Conservation (phyloP, 2,329 filamentous ascomycete species). For the Diaporthe citrichinensis region DNA sequence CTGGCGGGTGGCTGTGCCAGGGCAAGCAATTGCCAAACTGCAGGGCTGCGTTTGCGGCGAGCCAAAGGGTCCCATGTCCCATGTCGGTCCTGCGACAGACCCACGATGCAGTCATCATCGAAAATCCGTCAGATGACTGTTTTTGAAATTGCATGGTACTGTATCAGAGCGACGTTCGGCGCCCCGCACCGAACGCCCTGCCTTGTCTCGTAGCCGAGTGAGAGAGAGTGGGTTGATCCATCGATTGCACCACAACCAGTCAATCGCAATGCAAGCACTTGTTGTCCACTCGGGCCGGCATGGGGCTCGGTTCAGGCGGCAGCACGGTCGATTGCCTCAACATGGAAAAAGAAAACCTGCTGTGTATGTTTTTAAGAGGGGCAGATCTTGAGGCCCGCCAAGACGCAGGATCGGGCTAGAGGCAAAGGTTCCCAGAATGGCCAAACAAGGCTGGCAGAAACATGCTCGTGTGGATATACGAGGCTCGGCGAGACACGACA, state of each 20-base stretch:
- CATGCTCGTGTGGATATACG: slow-evolving; percentile 32
- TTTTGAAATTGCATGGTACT: slow-evolving; percentile 32
- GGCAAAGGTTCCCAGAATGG: slow-evolving; percentile 12
- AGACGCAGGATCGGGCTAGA: neutral
- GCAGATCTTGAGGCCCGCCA: slow-evolving; percentile 27
- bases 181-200: slow-evolving; percentile 26
- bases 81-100: slow-evolving; percentile 29
- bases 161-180: slow-evolving; percentile 17
- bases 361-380: neutral
- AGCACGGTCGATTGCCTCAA: neutral
- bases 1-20: slow-evolving; percentile 30
- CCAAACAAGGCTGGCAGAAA: slow-evolving; percentile 31
- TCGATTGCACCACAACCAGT: slow-evolving; percentile 29
- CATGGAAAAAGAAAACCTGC: slow-evolving; percentile 5
- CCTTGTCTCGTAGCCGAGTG: slow-evolving; percentile 33
- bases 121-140: slow-evolving; percentile 34
- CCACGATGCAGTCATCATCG: slow-evolving; percentile 30
- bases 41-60: slow-evolving; percentile 18
- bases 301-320: slow-evolving; percentile 27
- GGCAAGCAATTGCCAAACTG: slow-evolving; percentile 14
- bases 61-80: neutral
- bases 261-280: slow-evolving; percentile 10
- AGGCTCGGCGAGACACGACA: slow-evolving; percentile 1
- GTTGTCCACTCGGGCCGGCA: slow-evolving; percentile 8
- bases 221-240: slow-evolving; percentile 27